These are phyloP conservation scores for Phaeosphaeria sp. DNA, from an alignment of 2,329 filamentous ascomycete genomes.

Conservation along the genomic window DNA sequence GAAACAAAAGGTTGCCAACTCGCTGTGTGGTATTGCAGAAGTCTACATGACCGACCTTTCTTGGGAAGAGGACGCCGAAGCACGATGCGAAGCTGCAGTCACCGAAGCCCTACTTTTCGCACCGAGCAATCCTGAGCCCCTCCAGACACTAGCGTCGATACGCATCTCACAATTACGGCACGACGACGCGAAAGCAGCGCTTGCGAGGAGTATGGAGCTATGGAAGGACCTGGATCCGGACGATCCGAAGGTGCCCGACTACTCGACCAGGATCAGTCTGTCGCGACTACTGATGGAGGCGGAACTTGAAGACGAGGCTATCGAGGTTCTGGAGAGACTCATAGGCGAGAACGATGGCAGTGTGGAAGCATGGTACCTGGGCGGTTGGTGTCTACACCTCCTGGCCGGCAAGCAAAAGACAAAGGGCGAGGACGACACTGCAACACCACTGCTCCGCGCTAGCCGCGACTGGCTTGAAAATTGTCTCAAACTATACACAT, in stretches of 20 bases:
- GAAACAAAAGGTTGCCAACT: constrained; percentile 82
- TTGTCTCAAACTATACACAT: constrained; percentile 78
- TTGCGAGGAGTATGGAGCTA: constrained; percentile 78
- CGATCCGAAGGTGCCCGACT: constrained; percentile 79
- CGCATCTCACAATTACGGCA: constrained; percentile 83
- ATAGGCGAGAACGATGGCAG: constrained; percentile 90
- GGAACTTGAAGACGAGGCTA: constrained; percentile 81
- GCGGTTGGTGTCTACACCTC: constrained; percentile 90
- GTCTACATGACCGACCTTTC: constrained; percentile 99
- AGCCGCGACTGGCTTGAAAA: constrained; percentile 84
- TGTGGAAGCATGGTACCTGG: constrained; percentile 96
- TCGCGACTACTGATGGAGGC: constrained; percentile 89
- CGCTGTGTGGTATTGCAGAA: constrained; percentile 92
- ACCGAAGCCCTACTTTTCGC: constrained; percentile 89
- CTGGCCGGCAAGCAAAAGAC: constrained; percentile 72
- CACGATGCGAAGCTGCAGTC: constrained; percentile 83
- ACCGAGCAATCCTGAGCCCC: constrained; percentile 82
- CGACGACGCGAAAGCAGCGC: constrained; percentile 80
- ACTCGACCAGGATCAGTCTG: constrained; percentile 83
- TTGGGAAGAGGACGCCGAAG: constrained; percentile 88
- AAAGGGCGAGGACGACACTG: constrained; percentile 59
- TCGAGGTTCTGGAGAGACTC: constrained; percentile 83
- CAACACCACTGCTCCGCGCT: constrained; percentile 69
- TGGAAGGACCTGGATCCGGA: constrained; percentile 82
- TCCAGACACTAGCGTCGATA: constrained; percentile 94